phyloP scores from a whole-genome alignment of 2,329 filamentous ascomycete genomes.

The Fusarium subglutinans region DNA sequence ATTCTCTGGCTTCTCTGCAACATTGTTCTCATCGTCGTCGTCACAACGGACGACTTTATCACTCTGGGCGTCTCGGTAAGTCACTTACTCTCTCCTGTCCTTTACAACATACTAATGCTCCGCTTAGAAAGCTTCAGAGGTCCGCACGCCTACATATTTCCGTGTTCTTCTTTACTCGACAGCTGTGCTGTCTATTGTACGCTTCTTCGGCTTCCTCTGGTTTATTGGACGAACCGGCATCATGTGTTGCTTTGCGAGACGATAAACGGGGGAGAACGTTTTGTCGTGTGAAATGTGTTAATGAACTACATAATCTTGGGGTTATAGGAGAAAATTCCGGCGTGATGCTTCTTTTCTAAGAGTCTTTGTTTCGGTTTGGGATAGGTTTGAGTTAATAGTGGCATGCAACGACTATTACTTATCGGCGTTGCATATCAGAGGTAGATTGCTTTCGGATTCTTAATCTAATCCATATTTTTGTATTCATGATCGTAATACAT shows the following conservation, averaged over 20 bases:
- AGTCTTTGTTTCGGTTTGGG: background rate
- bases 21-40: slow-evolving; percentile 37
- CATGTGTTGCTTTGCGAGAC: slow-evolving; percentile 39
- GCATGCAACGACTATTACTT: background rate
- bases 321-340: background rate
- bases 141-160: slow-evolving; percentile 37
- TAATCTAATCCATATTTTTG: slow-evolving; percentile 8
- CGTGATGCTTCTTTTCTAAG: background rate
- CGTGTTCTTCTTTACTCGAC: slow-evolving; percentile 37
- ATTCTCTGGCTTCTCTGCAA: slow-evolving; percentile 40
- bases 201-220: slow-evolving; percentile 40
- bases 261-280: background rate
- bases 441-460: background rate
- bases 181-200: slow-evolving; percentile 36
- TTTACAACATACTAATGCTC: slow-evolving; percentile 4
- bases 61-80: slow-evolving; percentile 36
- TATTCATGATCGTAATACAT: background rate
- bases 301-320: slow-evolving; percentile 19
- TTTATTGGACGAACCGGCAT: slow-evolving; percentile 39
- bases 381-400: slow-evolving; percentile 2
- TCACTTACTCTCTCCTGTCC: rapidly evolving
- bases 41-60: slow-evolving; percentile 39
- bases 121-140: slow-evolving; percentile 24
- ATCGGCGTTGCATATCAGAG: slow-evolving; percentile 3
- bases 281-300: background rate